Conservation (phyloP, 257 asterid species). For the Datura wrightii region DNA sequence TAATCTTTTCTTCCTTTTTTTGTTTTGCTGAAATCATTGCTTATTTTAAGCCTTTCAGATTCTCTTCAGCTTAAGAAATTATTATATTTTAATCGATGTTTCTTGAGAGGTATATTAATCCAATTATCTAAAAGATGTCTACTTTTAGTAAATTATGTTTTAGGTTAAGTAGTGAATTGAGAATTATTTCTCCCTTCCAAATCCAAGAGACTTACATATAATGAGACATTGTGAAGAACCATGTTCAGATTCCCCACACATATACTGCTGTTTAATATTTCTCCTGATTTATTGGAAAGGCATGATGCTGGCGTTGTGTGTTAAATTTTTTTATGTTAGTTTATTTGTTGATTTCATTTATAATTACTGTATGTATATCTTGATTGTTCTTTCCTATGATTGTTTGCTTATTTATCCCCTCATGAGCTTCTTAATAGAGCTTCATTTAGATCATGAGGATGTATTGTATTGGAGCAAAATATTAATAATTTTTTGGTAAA, state of each 20-base stretch:
- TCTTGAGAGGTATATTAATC: slow-evolving; percentile 5
- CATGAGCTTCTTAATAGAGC: slow-evolving; percentile 3
- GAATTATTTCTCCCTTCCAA: not conserved
- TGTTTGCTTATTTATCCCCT: not conserved
- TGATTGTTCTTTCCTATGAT: slow-evolving; percentile 21
- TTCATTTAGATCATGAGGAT: not conserved
- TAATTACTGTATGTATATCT: slow-evolving; percentile 1
- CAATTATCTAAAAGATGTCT: not conserved
- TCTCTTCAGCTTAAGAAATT: slow-evolving; percentile 14
- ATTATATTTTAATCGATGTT: not conserved
- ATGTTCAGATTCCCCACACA: not conserved
- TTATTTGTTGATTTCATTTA: not conserved
- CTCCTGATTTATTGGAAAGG: slow-evolving; percentile 16
- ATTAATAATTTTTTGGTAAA: not conserved
- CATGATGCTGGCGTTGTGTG: not conserved
- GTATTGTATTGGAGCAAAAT: slow-evolving; percentile 4
- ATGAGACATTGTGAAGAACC: not conserved
- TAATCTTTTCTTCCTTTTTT: not conserved
- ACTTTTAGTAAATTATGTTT: slow-evolving; percentile 8
- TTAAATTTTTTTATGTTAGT: not conserved
- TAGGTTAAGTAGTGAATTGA: not conserved
- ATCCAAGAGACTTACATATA: not conserved
- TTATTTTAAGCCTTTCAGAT: not conserved
- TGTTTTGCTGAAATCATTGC: not conserved
- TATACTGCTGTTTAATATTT: not conserved